Evolutionary conservation across 2,329 filamentous ascomycete species (phyloP), one percentile per base, ranked within the genome.

Genomic region (Drechslera avenae): DNA sequence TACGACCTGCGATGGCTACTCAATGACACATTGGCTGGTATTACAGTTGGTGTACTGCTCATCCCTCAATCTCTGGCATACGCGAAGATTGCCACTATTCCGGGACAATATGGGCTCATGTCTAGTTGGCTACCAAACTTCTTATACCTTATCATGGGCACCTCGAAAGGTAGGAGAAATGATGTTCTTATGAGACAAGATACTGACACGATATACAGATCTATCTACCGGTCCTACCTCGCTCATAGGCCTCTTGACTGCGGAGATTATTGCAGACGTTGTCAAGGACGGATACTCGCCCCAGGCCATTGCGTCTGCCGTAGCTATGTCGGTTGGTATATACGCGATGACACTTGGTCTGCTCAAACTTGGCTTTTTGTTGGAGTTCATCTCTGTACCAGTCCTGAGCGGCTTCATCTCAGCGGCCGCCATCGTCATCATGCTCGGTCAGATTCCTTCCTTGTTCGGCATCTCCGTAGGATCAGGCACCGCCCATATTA

Each of bases 61-160:
- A 90, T 97, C 8, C 93, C 93, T 5, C 93, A 97, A 71, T 87
- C 90, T 57, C 96, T 97, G 89, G 92, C 92, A 0, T 97, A 97
- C 74, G 91, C 93, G 93, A 73, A 97, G 86, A 60, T 83, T 96
- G 12, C 94, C 90, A 77, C 92, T 87, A 5, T 97, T 88, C 3
- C 97, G 92, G 73, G 93, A 83, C 57, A 87, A 82, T 10, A 96
- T 84, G 93, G 93, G 36, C 90, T 96, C 12, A 75, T 96, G 62
- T 82, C 96, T 50, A 97, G 97, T 74, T 97, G 92, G 92, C 73
- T 97, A 94, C 72, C 93, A 87, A 42, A 97, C 90, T 4, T 97
- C 89, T 13, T 97, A 69, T 93, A 97, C 74, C 97, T 97, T 67
- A 96, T 94, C n/a, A 97, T 97, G 57, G 93, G 93, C 4, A 88